Evolutionary conservation across 2,329 filamentous ascomycete genomes (phyloP), one percentile per base, ranked within the genome.

Genomic region (Lomentospora prolificans): DNA sequence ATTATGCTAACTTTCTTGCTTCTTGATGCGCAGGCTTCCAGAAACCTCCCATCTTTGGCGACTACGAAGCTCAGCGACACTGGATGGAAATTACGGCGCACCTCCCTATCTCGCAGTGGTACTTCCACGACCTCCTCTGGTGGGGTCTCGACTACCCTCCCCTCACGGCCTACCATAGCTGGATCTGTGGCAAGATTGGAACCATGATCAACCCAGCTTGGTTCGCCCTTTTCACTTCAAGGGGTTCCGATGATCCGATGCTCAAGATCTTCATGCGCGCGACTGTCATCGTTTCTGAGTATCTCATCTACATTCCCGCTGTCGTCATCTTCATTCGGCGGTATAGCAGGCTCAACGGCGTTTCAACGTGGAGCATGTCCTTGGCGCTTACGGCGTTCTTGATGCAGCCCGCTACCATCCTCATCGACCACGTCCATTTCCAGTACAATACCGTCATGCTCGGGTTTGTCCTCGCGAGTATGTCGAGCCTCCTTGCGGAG

Each of bases 381-480:
- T 84, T 97, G 60, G 90, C 94, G 0, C 80, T 99, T 25, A 86
- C 89, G 10, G 94, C 91, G 1, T 86, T 99, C 58, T 76, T 99
- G 27, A 87, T 99, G 83, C 94, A 97, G 67, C 94, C 94, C 1
- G 84, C 84, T 3, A 89, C 85, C 1, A 90, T 97, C 36, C 81
- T 99, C 27, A 87, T 99, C 63, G 94, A 99, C 67, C 92, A 99
- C 66, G 88, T 92, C 5, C 94, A 86, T 66, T 99, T 99, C 68
- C 94, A 99, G 72, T 99, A 96, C 72, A 99, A 99, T 69, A 95
- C 91, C 0, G 91, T 99, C 53, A 99, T 99, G 94, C 83, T 99
- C 14, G 94, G 95, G 2, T 82, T 97, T 51, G 84, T 94, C 8
- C 75, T 95, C 28, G 90, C 90, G 0, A 89, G 86, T 63, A 84